These are phyloP conservation scores for Pterothamnion heteromorphum DNA, from an alignment of 31 red algal genomes.

Conservation along the genomic window DNA sequence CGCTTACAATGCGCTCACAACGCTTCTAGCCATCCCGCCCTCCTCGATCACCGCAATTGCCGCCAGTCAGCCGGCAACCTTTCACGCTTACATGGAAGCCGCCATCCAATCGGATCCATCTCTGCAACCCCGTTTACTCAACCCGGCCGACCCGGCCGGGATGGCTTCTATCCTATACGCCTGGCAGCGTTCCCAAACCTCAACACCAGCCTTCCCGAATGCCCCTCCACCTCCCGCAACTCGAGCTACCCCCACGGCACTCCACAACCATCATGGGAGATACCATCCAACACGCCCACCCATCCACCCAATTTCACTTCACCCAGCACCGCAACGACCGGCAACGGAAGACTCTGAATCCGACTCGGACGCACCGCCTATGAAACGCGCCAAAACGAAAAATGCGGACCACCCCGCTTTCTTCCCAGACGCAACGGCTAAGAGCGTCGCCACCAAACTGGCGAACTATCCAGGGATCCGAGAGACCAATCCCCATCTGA, in stretches of 20 bases:
- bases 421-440: background rate
- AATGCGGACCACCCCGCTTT: background rate
- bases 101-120: background rate
- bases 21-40: too few species aligned
- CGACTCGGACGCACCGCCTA: background rate
- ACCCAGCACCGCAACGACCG: background rate
- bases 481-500: background rate
- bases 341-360: background rate
- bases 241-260: background rate
- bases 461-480: background rate
- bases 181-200: too few species aligned
- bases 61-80: too few species aligned
- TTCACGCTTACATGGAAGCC: too few species aligned
- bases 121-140: background rate
- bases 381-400: background rate
- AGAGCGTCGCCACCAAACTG: background rate
- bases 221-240: too few species aligned
- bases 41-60: too few species aligned
- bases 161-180: background rate
- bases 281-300: background rate
- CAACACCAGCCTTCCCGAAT: too few species aligned
- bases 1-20: too few species aligned
- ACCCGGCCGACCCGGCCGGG: background rate
- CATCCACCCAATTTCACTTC: background rate
- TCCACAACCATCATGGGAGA: background rate